Base-by-base conservation (phyloP, 257 asterid species). In the Scutellaria baicalensis region DNA sequence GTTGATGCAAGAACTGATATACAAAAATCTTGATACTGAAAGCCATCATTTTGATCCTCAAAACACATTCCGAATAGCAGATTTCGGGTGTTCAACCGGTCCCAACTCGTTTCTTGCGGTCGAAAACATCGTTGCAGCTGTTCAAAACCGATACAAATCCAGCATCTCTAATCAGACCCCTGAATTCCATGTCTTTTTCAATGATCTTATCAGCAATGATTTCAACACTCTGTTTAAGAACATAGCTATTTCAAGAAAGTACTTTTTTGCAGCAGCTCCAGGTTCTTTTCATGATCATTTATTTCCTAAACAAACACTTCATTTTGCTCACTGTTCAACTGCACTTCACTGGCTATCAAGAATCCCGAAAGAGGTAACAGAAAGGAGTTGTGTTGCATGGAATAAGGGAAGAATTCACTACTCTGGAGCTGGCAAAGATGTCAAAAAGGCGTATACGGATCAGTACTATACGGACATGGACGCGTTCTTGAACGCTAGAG, bases 331-430 rank as follows among this genome's bases (percentile, higher is more conserved):
- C 80, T 85, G 89, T 74, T 85, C 92, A n/a, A 76, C 82, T 0
- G 79, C 92, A 0, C 88, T 88, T 7, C 89, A 83, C 57, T 88
- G 87, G 86, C 79, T 88, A 6, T 85, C 95, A 0, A 75, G 65
- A 70, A 50, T 80, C 17, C 95, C 92, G 0, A 51, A 72, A 16
- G 72, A 63, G 51, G 81, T 72, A 8, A 60, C 5, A n/a, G 72
- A 79, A 0, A 57, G 17, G 72, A 42, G 67, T 13, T 81, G 89
- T 1, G 21, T 31, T 0, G 82, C 84, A 0, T 82, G 83, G 77
- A 87, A 85, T 39, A 72, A 68, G 44, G 86, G 92, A 5, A 75
- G 77, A 14, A 64, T 86, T 55, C 95, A 85, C 62, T 88, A 82
- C 58, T 68, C 66, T 3, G 88, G 90, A 36, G 84, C 81, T 13